Conservation (phyloP, 2,329 filamentous ascomycete genomes). For the Penicillium sp. region DNA sequence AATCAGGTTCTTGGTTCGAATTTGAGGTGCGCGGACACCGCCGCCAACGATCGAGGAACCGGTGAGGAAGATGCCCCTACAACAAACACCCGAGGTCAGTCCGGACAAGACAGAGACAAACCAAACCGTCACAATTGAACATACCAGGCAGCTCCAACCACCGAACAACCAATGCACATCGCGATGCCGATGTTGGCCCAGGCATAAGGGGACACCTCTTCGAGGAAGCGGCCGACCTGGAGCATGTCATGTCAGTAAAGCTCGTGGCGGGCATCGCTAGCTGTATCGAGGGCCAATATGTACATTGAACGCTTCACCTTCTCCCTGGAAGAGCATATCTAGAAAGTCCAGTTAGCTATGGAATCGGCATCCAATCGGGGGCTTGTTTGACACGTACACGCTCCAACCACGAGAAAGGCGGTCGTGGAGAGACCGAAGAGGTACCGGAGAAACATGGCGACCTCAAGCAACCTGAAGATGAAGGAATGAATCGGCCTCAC, state of each 20-base stretch:
- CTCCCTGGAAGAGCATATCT: slow-evolving; percentile 99
- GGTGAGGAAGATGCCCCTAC: slow-evolving; percentile 97
- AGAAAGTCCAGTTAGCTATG: slow-evolving; percentile 13
- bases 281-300: slow-evolving; percentile 26
- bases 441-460: slow-evolving; percentile 67
- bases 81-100: slow-evolving; percentile 13
- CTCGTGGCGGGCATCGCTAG: not conserved
- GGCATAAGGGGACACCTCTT: slow-evolving; percentile 86
- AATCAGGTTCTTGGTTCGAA: slow-evolving; percentile 98
- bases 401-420: slow-evolving; percentile 67
- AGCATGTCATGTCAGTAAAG: slow-evolving; percentile 19
- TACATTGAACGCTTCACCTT: slow-evolving; percentile 94
- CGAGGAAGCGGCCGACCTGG: slow-evolving; percentile 87
- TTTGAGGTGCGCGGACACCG: slow-evolving; percentile 92
- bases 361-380: slow-evolving; percentile 12
- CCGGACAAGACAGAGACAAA: not conserved
- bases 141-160: slow-evolving; percentile 94
- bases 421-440: slow-evolving; percentile 63
- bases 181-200: slow-evolving; percentile 90
- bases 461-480: slow-evolving; percentile 23
- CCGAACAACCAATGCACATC: slow-evolving; percentile 91
- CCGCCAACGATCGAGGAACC: slow-evolving; percentile 95
- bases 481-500: slow-evolving; percentile 21
- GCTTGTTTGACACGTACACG: slow-evolving; percentile 57
- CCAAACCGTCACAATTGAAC: slow-evolving; percentile 18